Evolutionary conservation across 352 stramenopile species (phyloP), one percentile per base, ranked within the genome.

Genomic region (Globisporangium nodosum): DNA sequence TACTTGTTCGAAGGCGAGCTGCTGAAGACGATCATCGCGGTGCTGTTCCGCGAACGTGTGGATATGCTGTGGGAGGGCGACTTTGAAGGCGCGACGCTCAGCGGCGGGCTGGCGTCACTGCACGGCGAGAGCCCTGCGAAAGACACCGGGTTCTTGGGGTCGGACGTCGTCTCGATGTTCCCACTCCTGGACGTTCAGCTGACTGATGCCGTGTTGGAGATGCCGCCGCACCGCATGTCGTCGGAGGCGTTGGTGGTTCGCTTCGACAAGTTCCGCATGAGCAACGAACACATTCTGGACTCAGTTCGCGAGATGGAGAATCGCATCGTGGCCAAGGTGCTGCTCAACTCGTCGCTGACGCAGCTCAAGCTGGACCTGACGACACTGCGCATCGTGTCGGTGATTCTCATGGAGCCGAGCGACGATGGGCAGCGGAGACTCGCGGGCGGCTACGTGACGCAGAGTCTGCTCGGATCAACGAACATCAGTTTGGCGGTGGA

Each of bases 101-200:
- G 57, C 35, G 43, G 63, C 6, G 58, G 50, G 11, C n/a, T 39
- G 27, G 24, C 57, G 9, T 62, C 52, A 2, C 31, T 52, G 21
- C 52, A 61, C 1, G 46, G 45, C 3, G 48, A 54, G 49, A 54
- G 50, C 9, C 53, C 51, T 16, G 43, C 27, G 21, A 62, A 27
- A n/a, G 43, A 63, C 13, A 54, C 30, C n/a, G 46, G 58, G n/a
- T 79, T 76, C n/a, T 64, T 82, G 20, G 70, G 74, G 0, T 80
- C 74, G 37, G 84, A 92, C 35, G 74, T 92, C 33, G 82, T 94
- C 5, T 94, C 85, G 12, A 87, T 85, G 68, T 94, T 94, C 52
- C 85, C 85, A 9, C 63, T 92, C 0, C 43, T 94, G 16, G 80
- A 91, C 58, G 66, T 94, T 56, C 73, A 74, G 16, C 47, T 94